Percentiles rank a stretch among this genome's conserved stretches.
Conservation (phyloP, 352 stramenopile genomes). For the Pythium sp. region DNA sequence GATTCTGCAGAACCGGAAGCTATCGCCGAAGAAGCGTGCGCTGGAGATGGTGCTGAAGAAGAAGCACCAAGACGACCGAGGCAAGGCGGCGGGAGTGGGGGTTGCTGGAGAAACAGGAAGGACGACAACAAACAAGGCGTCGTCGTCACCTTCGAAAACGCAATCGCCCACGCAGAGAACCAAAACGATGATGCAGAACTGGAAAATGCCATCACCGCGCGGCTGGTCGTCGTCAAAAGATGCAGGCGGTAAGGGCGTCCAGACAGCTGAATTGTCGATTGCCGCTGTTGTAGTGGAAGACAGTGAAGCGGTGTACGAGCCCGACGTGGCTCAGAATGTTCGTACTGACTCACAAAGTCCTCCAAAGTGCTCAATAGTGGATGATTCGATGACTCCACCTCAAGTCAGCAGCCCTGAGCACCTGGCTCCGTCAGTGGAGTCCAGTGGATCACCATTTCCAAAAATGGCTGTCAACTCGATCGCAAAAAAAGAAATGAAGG, state of each 20-base stretch:
- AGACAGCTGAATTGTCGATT: not conserved
- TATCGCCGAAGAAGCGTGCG: constrained; percentile 65
- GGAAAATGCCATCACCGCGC: constrained; percentile 17
- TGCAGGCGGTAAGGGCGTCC: not conserved
- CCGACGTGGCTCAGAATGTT: not conserved
- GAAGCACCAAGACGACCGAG: constrained; percentile 45
- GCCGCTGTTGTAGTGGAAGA: constrained; percentile 5
- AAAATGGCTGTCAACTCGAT: too few relatives aligned
- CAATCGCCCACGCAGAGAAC: constrained; percentile 22
- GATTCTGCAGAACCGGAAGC: constrained; percentile 61
- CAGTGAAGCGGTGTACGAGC: not conserved
- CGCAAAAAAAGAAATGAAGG: not conserved
- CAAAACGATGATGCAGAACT: constrained; percentile 26
- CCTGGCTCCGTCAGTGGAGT: not conserved
- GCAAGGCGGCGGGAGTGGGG: not conserved
- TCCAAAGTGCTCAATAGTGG: not conserved
- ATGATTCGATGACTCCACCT: not conserved
- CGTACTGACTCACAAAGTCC: not conserved
- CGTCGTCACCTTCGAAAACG: not conserved
- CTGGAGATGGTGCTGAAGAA: constrained; percentile 68
- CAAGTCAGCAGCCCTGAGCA: not conserved
- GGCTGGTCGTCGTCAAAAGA: not conserved
- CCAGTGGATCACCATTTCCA: not conserved
- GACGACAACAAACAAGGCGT: not conserved
- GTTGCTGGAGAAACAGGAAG: not conserved